A percentile compares a stretch with the other conserved stretches of the same genome.
Evolutionary conservation across 306 rosid genomes (phyloP).

Genomic region (Cicer cuneatum): DNA sequence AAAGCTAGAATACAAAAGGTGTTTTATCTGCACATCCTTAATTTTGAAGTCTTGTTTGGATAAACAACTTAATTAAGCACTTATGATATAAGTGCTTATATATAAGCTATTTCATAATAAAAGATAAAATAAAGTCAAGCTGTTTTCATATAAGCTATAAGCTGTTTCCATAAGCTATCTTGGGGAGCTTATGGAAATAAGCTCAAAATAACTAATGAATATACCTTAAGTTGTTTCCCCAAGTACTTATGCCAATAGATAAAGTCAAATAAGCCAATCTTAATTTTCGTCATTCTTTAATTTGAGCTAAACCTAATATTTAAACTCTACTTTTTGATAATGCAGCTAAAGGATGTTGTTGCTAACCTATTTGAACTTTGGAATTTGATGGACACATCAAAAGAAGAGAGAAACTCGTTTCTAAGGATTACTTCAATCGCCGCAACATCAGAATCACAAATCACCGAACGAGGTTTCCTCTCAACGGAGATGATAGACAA

Average conservation of each 20-base stretch:
- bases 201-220: no score
- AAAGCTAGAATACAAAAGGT: constrained; percentile 83
- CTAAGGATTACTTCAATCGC: constrained; percentile 61
- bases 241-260: no score
- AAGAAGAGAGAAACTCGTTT: constrained; percentile 75
- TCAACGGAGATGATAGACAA: constrained; percentile 74
- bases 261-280: no score
- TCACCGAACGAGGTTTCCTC: constrained; percentile 74
- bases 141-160: no score
- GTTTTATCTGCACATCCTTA: constrained; percentile 14
- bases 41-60: background rate
- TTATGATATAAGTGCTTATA: no score
- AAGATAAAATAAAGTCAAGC: no score
- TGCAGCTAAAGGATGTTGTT: constrained; percentile 84
- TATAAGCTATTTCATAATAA: no score
- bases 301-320: background rate
- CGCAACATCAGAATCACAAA: constrained; percentile 65
- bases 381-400: constrained; percentile 97
- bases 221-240: no score
- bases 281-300: background rate
- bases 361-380: constrained; percentile 78
- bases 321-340: constrained; percentile 31
- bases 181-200: no score
- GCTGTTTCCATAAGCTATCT: no score
- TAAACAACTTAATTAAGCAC: no score